Conservation (phyloP, 805 yeast species). For the Wickerhamomyces kurtzmanii region DNA sequence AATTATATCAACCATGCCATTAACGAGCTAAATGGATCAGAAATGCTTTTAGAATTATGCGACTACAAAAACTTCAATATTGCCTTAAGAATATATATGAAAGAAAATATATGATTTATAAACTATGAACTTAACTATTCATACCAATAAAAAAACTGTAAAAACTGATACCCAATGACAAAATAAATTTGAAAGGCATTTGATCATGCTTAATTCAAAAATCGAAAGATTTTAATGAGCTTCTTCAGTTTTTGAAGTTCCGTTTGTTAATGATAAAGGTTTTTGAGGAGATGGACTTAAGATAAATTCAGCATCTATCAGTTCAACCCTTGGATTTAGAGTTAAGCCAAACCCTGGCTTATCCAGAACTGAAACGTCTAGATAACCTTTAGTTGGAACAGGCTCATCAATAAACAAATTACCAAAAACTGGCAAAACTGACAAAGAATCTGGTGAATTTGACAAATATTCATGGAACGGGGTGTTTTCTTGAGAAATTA, state of each 20-base stretch:
- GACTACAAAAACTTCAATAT: too few species aligned
- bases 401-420: slow-evolving; percentile 35
- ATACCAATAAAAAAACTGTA: too few species aligned
- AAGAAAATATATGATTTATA: too few species aligned
- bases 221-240: too few species aligned
- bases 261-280: slow-evolving; percentile 14
- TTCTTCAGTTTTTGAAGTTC: not conserved
- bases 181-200: too few species aligned
- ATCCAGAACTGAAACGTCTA: slow-evolving; percentile 28
- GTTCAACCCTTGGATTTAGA: slow-evolving; percentile 29
- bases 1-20: too few species aligned
- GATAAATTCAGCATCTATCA: slow-evolving; percentile 28
- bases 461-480: slow-evolving; percentile 44
- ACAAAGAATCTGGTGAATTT: slow-evolving; percentile 36
- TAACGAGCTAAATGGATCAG: too few species aligned
- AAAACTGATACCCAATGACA: too few species aligned
- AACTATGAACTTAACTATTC: too few species aligned
- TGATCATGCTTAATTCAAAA: too few species aligned
- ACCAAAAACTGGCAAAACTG: slow-evolving; percentile 38
- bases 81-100: too few species aligned
- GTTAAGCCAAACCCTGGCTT: slow-evolving; percentile 43
- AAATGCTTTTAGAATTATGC: too few species aligned
- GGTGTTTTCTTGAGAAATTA: slow-evolving; percentile 36
- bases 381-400: slow-evolving; percentile 32
- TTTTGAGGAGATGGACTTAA: slow-evolving; percentile 30